phyloP scores from a whole-genome alignment of 345 rosid species.

The Melaleuca alternifolia region DNA sequence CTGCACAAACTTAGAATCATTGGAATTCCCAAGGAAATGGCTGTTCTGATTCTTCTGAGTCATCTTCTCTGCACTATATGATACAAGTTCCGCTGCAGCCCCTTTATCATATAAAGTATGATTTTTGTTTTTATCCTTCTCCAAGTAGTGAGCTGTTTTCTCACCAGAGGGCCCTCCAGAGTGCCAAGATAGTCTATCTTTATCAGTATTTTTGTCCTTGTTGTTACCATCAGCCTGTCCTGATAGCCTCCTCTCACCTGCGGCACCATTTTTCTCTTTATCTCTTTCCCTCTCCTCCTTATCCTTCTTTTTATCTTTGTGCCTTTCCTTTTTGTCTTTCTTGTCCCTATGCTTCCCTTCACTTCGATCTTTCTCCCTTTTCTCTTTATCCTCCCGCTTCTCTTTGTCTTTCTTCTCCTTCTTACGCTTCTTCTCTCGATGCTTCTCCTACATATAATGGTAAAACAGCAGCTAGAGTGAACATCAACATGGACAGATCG shows the following conservation, averaged over 20 bases:
- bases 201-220: slow-evolving; percentile 18
- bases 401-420: slow-evolving; percentile 42
- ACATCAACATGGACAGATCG: background rate
- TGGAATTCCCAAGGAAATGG: slow-evolving; percentile 4
- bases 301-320: slow-evolving; percentile 21
- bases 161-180: slow-evolving; percentile 14
- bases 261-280: slow-evolving; percentile 18
- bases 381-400: slow-evolving; percentile 40
- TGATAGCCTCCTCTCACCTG: slow-evolving; percentile 5
- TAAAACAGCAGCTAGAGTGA: background rate
- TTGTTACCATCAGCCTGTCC: slow-evolving; percentile 4
- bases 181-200: slow-evolving; percentile 17
- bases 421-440: slow-evolving; percentile 40
- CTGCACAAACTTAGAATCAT: slow-evolving; percentile 21
- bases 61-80: slow-evolving; percentile 16
- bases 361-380: slow-evolving; percentile 31
- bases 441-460: slow-evolving; percentile 29
- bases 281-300: slow-evolving; percentile 28
- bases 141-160: slow-evolving; percentile 10
- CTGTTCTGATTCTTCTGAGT: slow-evolving; percentile 16
- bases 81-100: slow-evolving; percentile 8
- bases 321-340: slow-evolving; percentile 29
- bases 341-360: slow-evolving; percentile 40
- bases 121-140: slow-evolving; percentile 14
- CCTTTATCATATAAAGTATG: slow-evolving; percentile 19